Percentiles rank a stretch among this genome's conserved stretches.
Evolutionary conservation across 1,284 basidiomycete species (phyloP).

Genomic region (Tilletiopsis washingtonensis): DNA sequence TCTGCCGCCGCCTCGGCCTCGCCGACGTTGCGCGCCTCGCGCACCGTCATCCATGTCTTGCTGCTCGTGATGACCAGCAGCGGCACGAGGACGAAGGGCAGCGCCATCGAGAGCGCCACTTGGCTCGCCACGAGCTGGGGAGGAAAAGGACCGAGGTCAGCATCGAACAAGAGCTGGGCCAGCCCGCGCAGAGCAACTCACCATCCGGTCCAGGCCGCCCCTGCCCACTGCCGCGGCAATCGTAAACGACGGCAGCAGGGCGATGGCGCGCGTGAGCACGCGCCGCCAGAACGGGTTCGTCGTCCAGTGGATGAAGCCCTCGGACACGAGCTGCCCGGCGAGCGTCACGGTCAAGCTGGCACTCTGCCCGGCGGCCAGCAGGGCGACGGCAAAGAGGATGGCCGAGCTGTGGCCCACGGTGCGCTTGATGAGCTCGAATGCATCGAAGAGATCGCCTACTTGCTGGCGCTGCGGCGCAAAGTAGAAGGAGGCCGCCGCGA

Average conservation of each 20-base stretch:
- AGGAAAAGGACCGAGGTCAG: background rate
- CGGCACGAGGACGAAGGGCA: constrained; percentile 57
- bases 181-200: background rate
- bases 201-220: constrained; percentile 65
- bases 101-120: constrained; percentile 74
- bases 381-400: constrained; percentile 38
- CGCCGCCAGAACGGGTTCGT: constrained; percentile 73
- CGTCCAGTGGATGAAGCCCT: constrained; percentile 87
- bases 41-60: constrained; percentile 24
- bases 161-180: background rate
- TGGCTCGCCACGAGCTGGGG: constrained; percentile 70
- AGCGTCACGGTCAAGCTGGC: constrained; percentile 87
- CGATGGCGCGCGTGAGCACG: constrained; percentile 71
- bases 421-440: constrained; percentile 30
- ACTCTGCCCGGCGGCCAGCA: constrained; percentile 70
- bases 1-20: background rate
- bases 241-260: constrained; percentile 74
- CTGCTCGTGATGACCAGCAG: constrained; percentile 32
- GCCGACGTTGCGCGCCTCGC: constrained; percentile 5
- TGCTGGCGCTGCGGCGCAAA: constrained; percentile 13
- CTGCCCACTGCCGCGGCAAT: constrained; percentile 70
- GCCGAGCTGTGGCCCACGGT: constrained; percentile 24
- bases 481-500: constrained; percentile 52
- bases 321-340: constrained; percentile 81
- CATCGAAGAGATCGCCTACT: constrained; percentile 36